Base-by-base conservation (phyloP, 768 basidiomycete species). In the Austroboletus eburneus region DNA sequence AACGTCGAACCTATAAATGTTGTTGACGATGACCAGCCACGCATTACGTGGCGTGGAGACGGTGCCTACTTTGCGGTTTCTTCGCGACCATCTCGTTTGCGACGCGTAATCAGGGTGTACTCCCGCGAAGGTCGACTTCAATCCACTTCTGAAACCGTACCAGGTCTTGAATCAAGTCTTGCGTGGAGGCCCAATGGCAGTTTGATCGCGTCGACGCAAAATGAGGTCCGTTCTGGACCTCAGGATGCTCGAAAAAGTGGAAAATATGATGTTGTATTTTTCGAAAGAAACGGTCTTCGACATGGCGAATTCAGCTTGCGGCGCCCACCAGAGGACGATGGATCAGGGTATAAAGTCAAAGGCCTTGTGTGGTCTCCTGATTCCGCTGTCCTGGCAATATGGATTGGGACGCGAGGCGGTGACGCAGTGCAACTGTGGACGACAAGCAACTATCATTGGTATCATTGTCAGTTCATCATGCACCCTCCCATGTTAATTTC, bases 341-440 rank as follows among this genome's bases (percentile, higher is more conserved):
- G 66, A 49, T 85, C 85, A 76, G 81, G 79, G 4, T 90, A 88
- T 54, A 79, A 72, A 50, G 80, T 97, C 3, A 79, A 74, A 42
- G 88, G 91, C 47, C 62, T 96, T 24, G 66, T 67, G 17, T 99
- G 95, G 94, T 96, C 86, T 58, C 78, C 85, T 4, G 93, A 93
- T 62, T 95, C 92, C 2, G 84, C 78, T 50, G 75, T 96, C 12
- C 69, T 99, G 24, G 83, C 84, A 0, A 70, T 97, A 1, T 97
- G 93, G 91, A 72, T 93, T 25, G 84, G 87, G 60, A 68, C 75
- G 24, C 72, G 79, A 29, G 70, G 73, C 9, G 77, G 76, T 2
- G 90, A 97, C 66, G 69, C 62, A 85, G 91, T 98, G 16, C 96
- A 99, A 69, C 70, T 98, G 1, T 99, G 93, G 92, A 87, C 91